Conservation (phyloP, 2,329 filamentous ascomycete genomes). For the Rhexocercosporidium sp. region DNA sequence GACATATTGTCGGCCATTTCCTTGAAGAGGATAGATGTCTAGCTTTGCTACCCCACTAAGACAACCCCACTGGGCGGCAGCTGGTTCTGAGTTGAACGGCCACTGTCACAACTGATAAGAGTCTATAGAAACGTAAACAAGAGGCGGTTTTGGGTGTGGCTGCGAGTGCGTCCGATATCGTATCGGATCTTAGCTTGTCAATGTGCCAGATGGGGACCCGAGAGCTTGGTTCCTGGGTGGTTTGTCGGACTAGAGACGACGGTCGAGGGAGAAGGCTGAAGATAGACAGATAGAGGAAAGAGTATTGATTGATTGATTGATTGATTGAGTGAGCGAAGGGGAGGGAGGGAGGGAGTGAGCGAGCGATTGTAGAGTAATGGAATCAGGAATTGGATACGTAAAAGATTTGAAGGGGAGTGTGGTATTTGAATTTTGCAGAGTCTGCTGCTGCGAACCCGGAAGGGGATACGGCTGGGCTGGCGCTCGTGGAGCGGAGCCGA, state of each 20-base stretch:
- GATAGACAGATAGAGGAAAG: constrained; percentile 25
- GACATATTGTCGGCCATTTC: constrained; percentile 71
- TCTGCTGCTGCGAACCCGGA: constrained; percentile 24
- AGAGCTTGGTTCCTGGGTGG: constrained; percentile 30
- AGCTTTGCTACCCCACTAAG: constrained; percentile 32
- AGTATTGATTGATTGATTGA: not conserved
- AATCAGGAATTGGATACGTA: constrained; percentile 33
- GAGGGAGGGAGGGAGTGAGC: constrained; percentile 12
- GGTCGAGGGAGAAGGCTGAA: constrained; percentile 30
- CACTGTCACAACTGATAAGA: constrained; percentile 40
- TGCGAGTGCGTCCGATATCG: constrained; percentile 36
- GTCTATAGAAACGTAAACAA: constrained; percentile 31
- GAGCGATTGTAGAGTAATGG: constrained; percentile 29
- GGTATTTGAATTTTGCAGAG: constrained; percentile 39
- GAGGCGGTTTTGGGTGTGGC: constrained; percentile 21
- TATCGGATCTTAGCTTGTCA: constrained; percentile 31
- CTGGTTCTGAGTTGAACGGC: constrained; percentile 16
- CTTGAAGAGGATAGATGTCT: constrained; percentile 16
- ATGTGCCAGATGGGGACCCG: constrained; percentile 27
- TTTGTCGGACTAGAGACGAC: constrained; percentile 24
- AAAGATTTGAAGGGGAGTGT: constrained; percentile 33
- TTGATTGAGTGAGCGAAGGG: not conserved
- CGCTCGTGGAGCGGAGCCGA: not conserved
- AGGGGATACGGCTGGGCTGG: constrained; percentile 14
- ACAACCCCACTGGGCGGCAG: constrained; percentile 28